These are phyloP conservation scores for Anastatica hierochuntica DNA, from an alignment of 345 rosid species.

Conservation along the genomic window DNA sequence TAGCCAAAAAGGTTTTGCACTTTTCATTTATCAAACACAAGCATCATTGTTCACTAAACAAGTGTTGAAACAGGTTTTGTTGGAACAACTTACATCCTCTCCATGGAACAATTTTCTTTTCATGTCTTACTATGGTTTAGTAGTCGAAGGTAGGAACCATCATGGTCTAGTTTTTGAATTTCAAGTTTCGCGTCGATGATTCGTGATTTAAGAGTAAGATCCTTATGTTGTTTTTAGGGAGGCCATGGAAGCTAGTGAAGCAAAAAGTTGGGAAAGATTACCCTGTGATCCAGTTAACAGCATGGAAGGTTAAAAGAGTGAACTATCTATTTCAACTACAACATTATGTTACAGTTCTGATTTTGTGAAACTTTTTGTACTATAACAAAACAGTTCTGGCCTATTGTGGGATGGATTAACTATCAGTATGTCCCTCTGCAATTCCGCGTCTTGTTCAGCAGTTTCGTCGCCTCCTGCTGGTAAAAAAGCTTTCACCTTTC, in stretches of 20 bases:
- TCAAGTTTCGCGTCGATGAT: too few species aligned
- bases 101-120: constrained; percentile 89
- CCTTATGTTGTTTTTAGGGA: constrained; percentile 35
- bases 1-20: constrained; percentile 59
- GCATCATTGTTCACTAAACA: too few species aligned
- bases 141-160: constrained; percentile 52
- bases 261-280: constrained; percentile 56
- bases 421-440: constrained; percentile 71
- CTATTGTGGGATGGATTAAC: constrained; percentile 79
- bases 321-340: background rate
- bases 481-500: constrained; percentile 16
- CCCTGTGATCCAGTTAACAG: constrained; percentile 61
- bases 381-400: constrained; percentile 59
- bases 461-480: constrained; percentile 80
- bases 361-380: background rate
- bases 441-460: constrained; percentile 66
- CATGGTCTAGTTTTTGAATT: too few species aligned
- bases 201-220: background rate
- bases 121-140: constrained; percentile 83
- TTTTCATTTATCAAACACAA: background rate
- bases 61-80: constrained; percentile 43
- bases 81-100: constrained; percentile 73
- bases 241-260: constrained; percentile 63
- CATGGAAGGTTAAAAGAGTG: constrained; percentile 61
- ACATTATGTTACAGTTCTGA: background rate